Percentiles rank a stretch among this genome's conserved stretches.
Conservation (phyloP, 805 yeast genomes). For the Hanseniaspora lindneri region DNA sequence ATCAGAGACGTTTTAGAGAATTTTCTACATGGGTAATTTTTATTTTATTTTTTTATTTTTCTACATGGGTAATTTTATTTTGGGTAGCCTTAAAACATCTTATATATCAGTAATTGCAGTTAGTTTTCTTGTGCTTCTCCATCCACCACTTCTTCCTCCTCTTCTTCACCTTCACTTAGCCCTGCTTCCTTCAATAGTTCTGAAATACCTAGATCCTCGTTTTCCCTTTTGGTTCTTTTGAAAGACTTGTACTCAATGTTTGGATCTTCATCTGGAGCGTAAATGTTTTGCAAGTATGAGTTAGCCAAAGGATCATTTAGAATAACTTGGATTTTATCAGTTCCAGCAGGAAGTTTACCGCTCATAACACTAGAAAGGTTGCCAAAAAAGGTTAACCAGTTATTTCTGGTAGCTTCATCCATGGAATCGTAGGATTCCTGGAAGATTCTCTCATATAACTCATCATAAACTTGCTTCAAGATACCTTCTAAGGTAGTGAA, state of each 20-base stretch:
- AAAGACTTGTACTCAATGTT: constrained; percentile 84
- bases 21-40: no score
- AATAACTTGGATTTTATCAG: constrained; percentile 55
- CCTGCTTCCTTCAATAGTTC: constrained; percentile 35
- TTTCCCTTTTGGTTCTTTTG: constrained; percentile 78
- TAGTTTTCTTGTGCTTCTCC: constrained; percentile 7
- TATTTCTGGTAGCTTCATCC: constrained; percentile 61
- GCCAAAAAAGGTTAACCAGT: constrained; percentile 74
- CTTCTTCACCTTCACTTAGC: constrained; percentile 22
- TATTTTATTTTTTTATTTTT: no score
- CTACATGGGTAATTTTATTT: no score
- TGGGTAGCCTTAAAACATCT: no score
- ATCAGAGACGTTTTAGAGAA: no score
- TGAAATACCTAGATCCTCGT: constrained; percentile 67
- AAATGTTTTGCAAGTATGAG: constrained; percentile 92
- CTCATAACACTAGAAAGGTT: constrained; percentile 64
- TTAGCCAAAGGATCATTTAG: constrained; percentile 95
- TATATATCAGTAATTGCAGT: no score
- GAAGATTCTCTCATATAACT: constrained; percentile 73
- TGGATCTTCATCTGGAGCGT: constrained; percentile 97
- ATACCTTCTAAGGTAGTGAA: constrained; percentile 95
- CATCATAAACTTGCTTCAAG: constrained; percentile 77
- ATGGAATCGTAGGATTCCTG: constrained; percentile 82
- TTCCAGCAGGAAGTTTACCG: constrained; percentile 42
- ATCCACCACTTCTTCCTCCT: constrained; percentile 15